Percentiles rank a stretch among this genome's conserved stretches.
Conservation (phyloP, 306 rosid genomes). For the Casuarina cunninghamiana region DNA sequence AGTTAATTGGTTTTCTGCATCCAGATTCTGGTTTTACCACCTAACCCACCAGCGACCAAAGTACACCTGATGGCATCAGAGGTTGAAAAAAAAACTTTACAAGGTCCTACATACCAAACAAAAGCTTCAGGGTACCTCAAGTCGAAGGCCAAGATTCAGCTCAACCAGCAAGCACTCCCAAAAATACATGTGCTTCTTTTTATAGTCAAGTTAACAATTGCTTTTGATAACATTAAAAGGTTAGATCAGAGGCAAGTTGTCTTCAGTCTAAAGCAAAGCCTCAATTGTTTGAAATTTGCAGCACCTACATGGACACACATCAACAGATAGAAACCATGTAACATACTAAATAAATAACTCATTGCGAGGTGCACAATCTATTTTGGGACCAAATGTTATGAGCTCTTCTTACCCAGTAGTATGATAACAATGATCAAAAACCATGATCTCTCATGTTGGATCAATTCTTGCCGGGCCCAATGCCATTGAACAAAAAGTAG, state of each 20-base stretch:
- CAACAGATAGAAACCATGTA: too few species aligned
- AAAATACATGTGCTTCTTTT: neutral
- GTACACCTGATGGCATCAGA: too few species aligned
- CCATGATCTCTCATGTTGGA: neutral
- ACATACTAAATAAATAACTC: neutral
- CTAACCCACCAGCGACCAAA: too few species aligned
- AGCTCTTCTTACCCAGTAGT: neutral
- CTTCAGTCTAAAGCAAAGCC: neutral
- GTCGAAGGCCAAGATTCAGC: neutral
- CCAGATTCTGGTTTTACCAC: too few species aligned
- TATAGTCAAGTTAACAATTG: neutral
- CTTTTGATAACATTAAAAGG: neutral
- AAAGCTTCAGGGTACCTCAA: neutral
- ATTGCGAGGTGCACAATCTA: neutral
- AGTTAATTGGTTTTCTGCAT: too few species aligned
- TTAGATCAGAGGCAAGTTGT: neutral
- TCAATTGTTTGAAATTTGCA: neutral
- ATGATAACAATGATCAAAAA: neutral
- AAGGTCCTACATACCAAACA: too few species aligned
- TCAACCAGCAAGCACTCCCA: neutral
- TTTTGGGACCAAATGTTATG: neutral
- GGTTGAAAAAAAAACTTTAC: too few species aligned
- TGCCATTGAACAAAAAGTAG: neutral
- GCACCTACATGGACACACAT: too few species aligned
- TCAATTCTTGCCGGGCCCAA: neutral